Base-by-base conservation (phyloP, 2,329 filamentous ascomycete species). In the Phoma herbarum region DNA sequence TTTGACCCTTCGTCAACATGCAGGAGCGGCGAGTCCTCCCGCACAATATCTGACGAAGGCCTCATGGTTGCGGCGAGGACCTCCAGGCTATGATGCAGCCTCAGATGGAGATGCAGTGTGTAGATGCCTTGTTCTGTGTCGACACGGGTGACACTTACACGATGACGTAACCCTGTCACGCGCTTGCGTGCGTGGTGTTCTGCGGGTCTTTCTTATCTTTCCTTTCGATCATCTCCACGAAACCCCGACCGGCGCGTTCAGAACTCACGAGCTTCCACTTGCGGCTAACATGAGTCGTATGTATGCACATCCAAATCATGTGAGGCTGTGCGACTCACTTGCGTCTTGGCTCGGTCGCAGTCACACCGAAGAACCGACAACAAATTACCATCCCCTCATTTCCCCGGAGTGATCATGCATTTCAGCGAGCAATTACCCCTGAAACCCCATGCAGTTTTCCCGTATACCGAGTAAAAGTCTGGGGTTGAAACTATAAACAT, bases 371-470 rank as follows among this genome's bases (percentile, higher is more conserved):
- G 12, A 20, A 33, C 65, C 60, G 56, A 60, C 37, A 33, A 18
- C 39, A 47, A 22, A 59, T 54, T 59, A 22, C 45, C 28, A 61
- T 57, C 59, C 57, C 57, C 59, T 57, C 64, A 62, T 58, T 51
- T 62, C 66, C 66, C 63, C 60, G 51, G 63, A 62, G 52, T 53
- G 23, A 59, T 47, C 48, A 54, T 55, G 33, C 43, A 49, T 26
- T 29, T 20, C 22, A 53, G 28, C 31, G 39, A 26, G 39, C 25
- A 46, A 41, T 42, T 52, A 35, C 42, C 16, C 58, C 26, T 53
- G 51, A 49, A 52, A 59, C 45, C 31, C 44, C 56, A 46, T 59
- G 26, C 61, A 63, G 61, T 69, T 67, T 58, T 62, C 63, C 65
- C 66, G 63, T 62, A 44, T 52, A 44, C 53, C 53, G 61, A 61